Evolutionary conservation across 768 basidiomycete species (phyloP).

Genomic region (Stropharia rugosoannulata): DNA sequence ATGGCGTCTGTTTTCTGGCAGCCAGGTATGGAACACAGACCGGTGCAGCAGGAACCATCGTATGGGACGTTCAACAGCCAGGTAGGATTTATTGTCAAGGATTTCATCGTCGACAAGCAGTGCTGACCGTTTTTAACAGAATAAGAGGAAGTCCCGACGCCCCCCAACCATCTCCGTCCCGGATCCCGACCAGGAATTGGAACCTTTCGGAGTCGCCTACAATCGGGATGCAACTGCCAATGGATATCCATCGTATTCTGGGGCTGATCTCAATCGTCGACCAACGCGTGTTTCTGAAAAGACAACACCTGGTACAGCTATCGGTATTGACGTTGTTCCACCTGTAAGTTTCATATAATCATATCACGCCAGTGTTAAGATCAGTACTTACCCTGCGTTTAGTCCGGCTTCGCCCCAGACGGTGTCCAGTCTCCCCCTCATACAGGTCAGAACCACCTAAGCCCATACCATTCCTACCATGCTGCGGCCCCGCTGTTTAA

Average conservation of each 20-base stretch:
- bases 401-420: slow-evolving; percentile 21
- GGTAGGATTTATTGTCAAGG: slow-evolving; percentile 7
- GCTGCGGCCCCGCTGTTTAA: slow-evolving; percentile 12
- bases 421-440: slow-evolving; percentile 22
- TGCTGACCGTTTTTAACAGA: slow-evolving; percentile 5
- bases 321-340: slow-evolving; percentile 24
- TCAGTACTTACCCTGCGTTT: background rate
- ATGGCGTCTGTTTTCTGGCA: slow-evolving; percentile 13
- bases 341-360: slow-evolving; percentile 17
- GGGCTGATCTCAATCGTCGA: slow-evolving; percentile 13
- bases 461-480: slow-evolving; percentile 21
- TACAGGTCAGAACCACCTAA: slow-evolving; percentile 26
- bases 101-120: background rate
- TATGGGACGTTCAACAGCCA: slow-evolving; percentile 16
- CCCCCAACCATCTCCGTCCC: slow-evolving; percentile 19
- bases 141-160: slow-evolving; percentile 14
- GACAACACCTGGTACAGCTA: slow-evolving; percentile 18
- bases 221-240: slow-evolving; percentile 8
- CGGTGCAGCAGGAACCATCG: slow-evolving; percentile 16
- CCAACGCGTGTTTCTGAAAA: slow-evolving; percentile 18
- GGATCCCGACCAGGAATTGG: slow-evolving; percentile 16
- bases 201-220: slow-evolving; percentile 18
- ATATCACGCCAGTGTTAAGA: background rate
- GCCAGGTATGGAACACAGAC: slow-evolving; percentile 15
- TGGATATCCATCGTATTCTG: slow-evolving; percentile 8